Conservation (phyloP, 2,329 filamentous ascomycete species). For the Ophiocordyceps camponoti-leonardi region DNA sequence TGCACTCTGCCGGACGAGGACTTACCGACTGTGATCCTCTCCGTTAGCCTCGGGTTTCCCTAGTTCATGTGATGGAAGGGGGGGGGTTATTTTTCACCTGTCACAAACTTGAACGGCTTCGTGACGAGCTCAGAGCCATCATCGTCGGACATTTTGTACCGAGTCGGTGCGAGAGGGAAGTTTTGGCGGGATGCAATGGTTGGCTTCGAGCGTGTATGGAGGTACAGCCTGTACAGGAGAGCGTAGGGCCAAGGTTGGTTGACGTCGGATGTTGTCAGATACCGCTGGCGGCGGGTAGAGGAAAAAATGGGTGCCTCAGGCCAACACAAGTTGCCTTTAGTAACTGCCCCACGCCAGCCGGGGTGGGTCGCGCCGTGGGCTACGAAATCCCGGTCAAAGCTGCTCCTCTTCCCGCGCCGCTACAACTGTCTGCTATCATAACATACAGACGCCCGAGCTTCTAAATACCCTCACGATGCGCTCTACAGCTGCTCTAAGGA, state of each 20-base stretch:
- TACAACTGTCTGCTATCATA: not conserved
- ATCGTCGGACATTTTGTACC: conserved; percentile 70
- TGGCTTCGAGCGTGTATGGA: not conserved
- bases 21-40: conserved; percentile 26
- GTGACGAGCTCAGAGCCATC: conserved; percentile 61
- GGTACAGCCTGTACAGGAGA: not conserved
- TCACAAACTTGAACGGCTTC: conserved; percentile 99
- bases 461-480: conserved; percentile 36
- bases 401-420: not conserved
- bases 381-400: not conserved
- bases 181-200: conserved; percentile 1
- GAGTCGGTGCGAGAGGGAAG: conserved; percentile 10
- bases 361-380: not conserved
- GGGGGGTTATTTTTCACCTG: conserved; percentile 55
- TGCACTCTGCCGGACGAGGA: conserved; percentile 4
- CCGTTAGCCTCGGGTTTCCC: conserved; percentile 22
- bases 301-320: conserved; percentile 20
- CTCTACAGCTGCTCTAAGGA: conserved; percentile 46
- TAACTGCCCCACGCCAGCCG: conserved; percentile 7
- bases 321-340: conserved; percentile 9
- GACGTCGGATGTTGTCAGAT: not conserved
- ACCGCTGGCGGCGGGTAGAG: conserved; percentile 5
- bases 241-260: too few relatives aligned
- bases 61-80: conserved; percentile 19
- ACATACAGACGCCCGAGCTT: conserved; percentile 4